Evolutionary conservation across 176 grass and related monocot species (phyloP), one percentile per base, ranked within the genome.

Genomic region (Eragrostis nindensis): DNA sequence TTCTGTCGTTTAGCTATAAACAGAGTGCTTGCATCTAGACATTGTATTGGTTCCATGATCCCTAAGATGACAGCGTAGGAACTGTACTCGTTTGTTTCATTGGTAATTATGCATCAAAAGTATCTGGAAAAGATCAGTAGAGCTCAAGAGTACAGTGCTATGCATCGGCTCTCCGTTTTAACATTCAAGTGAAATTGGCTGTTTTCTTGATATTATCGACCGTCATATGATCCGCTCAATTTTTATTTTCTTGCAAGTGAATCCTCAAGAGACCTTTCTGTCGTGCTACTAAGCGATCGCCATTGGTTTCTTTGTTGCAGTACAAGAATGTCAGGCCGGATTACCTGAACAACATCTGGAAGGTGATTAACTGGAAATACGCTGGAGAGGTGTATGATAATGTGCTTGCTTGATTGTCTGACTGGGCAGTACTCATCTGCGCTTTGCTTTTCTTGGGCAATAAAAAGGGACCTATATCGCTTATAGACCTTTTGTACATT

Each of bases 341-440:
- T 43, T 99, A 99, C 65, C 79, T 99, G 73, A 93, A 77, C 42
- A 99, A 95, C 82, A 86, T 99, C 49, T 99, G 92, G 96, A 99
- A 93, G 86, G 96, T 99, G 61, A 89, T 95, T 45, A 93, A 95
- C 82, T 99, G 96, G 96, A 95, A 98, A 85, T 98, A 98, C 15
- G 90, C 96, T 6, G 76, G 92, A 38, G 88, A 89, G 79, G 81
- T 88, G 53, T 99, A 82, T 12, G 92, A 91, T 18, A 91, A 89
- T 66, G 86, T 61, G 75, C 62, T 47, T 36, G 88, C 82, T 17
- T 99, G 82, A 98, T n/a, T 68, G 46, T 63, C 45, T 78, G 59
- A 47, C 8, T 48, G 38, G 64, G 8, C 44, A 3, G n/a, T 56
- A 12, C 82, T 56, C 19, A 18, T 77, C 57, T 30, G 30, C 11